These are phyloP conservation scores for Quambalaria eucalypti DNA, from an alignment of 1,284 basidiomycete species.

Conservation along the genomic window DNA sequence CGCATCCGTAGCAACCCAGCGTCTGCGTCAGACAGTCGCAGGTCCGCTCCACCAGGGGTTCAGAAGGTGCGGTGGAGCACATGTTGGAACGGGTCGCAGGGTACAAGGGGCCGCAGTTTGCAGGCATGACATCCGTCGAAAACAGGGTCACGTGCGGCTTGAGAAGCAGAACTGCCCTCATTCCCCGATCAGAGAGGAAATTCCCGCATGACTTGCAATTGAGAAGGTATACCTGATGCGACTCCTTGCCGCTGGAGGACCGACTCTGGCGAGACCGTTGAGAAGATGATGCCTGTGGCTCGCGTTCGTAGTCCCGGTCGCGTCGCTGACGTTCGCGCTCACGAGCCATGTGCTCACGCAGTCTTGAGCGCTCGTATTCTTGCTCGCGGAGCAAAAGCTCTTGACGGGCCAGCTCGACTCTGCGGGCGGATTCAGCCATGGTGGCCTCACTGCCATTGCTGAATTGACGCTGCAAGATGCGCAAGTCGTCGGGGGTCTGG, in stretches of 20 bases:
- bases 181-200: conserved; percentile 71
- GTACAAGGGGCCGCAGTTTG: conserved; percentile 57
- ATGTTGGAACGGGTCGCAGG: neutral
- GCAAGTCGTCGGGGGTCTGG: too few species aligned
- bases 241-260: neutral
- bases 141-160: conserved; percentile 72
- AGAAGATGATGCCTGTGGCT: neutral
- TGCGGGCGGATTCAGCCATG: neutral
- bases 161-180: conserved; percentile 75
- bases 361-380: neutral
- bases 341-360: neutral
- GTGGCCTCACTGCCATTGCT: too few species aligned
- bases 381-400: neutral
- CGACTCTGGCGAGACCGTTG: neutral
- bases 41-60: conserved; percentile 54
- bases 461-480: too few species aligned
- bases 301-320: neutral
- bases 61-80: conserved; percentile 37
- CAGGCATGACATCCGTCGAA: conserved; percentile 70
- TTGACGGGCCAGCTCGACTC: neutral
- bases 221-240: conserved; percentile 59
- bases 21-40: conserved; percentile 65
- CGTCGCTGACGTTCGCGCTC: neutral
- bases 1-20: conserved; percentile 71
- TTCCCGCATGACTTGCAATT: conserved; percentile 65